These are phyloP conservation scores for Eucalyptus victrix DNA, from an alignment of 345 rosid genomes.

Conservation along the genomic window DNA sequence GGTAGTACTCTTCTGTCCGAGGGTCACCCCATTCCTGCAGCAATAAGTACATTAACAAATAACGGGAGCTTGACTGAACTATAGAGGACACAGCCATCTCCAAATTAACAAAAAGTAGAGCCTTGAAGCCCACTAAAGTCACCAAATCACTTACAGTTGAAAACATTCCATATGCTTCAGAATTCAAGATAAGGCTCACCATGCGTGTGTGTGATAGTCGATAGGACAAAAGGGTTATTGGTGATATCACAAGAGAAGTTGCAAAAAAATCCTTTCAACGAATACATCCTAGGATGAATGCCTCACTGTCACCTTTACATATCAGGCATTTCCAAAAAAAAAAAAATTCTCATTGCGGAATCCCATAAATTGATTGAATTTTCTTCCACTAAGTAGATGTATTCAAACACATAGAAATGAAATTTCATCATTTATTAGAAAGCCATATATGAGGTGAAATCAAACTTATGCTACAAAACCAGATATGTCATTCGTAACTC, in stretches of 20 bases:
- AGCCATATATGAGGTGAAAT: neutral
- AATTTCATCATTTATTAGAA: neutral
- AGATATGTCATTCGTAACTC: neutral
- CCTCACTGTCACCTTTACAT: neutral
- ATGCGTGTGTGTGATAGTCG: neutral
- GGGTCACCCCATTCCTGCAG: constrained; percentile 99
- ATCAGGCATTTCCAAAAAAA: neutral
- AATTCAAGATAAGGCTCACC: neutral
- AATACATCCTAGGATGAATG: neutral
- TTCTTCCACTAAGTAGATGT: neutral
- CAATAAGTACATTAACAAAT: neutral
- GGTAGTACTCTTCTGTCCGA: constrained; percentile 74
- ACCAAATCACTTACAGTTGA: neutral
- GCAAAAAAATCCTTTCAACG: neutral
- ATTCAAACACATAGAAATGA: neutral
- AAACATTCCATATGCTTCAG: neutral
- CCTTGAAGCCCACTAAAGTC: neutral
- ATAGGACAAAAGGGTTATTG: neutral
- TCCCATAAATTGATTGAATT: neutral
- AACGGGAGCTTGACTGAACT: neutral
- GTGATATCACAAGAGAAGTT: neutral
- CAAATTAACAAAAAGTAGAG: neutral
- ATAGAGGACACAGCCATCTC: neutral
- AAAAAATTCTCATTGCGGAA: neutral
- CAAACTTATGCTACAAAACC: neutral